Base-by-base conservation (phyloP, 2,329 filamentous ascomycete genomes). In the Emergomyces pasteurianus region DNA sequence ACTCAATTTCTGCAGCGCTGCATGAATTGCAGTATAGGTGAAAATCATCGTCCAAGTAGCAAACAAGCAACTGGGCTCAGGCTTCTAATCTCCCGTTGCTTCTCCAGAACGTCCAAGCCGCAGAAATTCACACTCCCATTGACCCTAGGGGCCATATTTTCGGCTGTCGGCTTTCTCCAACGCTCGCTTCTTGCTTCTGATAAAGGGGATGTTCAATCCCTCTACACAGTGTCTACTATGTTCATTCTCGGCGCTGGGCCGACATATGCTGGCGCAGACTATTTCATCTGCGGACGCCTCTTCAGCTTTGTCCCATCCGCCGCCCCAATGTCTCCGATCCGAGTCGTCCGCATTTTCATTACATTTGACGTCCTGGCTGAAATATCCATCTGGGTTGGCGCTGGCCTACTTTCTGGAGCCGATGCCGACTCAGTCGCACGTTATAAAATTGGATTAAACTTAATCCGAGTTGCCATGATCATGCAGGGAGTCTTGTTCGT, bases 241-340 rank as follows among this genome's bases (percentile, higher is more conserved):
- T 61, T 63, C 59, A 63, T 53, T n/a, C 59, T 63, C 10, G 61
- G 61, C 3, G 61, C 61, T 14, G 61, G 53, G 8, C 61, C 61
- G 12, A 63, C 61, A 14, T 63, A 63, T 40, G 61, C 61, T n/a
- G 61, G 58, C 16, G 61, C 58, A 53, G 61, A 63, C 49, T 63
- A 63, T 40, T 61, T 63, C 40, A 60, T 61, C 28, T 63, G 61
- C 14, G 61, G 61, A 1, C 59, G 61, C 1, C 26, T 63, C 9
- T 63, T 63, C 21, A 63, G 61, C 38, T 63, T 58, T 49, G 47
- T 63, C 43, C 53, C 58, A 28, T 58, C 31, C 8, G 61, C 54
- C 23, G 59, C 61, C 28, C 61, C 59, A 16, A 61, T 63, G 34
- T 63, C 61, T 28, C 61, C 61, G 1, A 23, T 63, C 21, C 28